These are phyloP conservation scores for Colletotrichum eleusines DNA, from an alignment of 2,329 filamentous ascomycete genomes.

Conservation along the genomic window DNA sequence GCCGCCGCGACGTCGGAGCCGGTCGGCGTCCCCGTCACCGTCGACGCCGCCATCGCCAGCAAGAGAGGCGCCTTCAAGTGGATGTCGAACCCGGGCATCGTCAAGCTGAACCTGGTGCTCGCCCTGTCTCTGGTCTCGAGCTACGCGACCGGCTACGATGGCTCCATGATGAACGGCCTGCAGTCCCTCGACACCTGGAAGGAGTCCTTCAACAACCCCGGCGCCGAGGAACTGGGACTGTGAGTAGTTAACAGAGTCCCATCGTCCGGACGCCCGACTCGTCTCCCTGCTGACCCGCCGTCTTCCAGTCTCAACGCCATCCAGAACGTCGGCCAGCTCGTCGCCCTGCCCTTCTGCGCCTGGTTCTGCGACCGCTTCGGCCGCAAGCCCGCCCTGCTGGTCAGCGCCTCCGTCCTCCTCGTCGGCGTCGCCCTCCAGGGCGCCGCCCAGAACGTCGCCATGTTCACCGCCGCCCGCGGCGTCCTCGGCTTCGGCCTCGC, in stretches of 20 bases:
- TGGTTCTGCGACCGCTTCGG: conserved; percentile 48
- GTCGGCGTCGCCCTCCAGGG: conserved; percentile 56
- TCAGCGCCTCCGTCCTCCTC: conserved; percentile 49
- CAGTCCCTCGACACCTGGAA: conserved; percentile 54
- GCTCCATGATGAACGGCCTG: conserved; percentile 58
- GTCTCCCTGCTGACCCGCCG: not conserved
- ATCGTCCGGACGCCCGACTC: not conserved
- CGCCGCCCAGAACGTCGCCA: conserved; percentile 57
- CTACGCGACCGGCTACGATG: conserved; percentile 45
- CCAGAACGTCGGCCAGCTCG: conserved; percentile 51
- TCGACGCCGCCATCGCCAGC: conserved; percentile 30
- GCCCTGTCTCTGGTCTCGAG: conserved; percentile 32
- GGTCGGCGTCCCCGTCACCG: conserved; percentile 29
- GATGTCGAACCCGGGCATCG: conserved; percentile 30
- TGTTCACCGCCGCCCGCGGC: conserved; percentile 57
- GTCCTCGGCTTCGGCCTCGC: conserved; percentile 56
- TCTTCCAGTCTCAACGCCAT: conserved; percentile 47
- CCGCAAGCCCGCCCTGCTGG: conserved; percentile 45
- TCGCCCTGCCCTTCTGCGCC: conserved; percentile 49
- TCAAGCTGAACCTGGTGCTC: conserved; percentile 31
- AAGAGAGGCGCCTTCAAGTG: conserved; percentile 27
- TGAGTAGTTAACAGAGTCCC: too few species aligned
- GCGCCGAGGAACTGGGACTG: conserved; percentile 47
- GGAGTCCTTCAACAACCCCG: conserved; percentile 50
- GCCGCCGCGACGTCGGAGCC: conserved; percentile 6